Conservation (phyloP, 306 rosid genomes). For the Herpetospermum pedunculosum region DNA sequence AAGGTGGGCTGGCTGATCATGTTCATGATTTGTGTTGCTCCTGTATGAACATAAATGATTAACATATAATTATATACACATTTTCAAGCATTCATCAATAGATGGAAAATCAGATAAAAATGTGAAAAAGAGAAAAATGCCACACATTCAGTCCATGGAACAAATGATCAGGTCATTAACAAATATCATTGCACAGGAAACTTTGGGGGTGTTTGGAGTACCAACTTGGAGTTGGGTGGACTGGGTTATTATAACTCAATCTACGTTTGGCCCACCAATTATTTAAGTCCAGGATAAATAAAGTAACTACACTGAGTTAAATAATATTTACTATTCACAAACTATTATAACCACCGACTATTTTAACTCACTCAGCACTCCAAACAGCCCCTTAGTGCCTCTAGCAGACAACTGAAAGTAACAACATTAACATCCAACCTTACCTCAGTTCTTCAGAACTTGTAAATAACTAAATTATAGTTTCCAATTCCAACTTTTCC, state of each 20-base stretch:
- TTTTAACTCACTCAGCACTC: no score
- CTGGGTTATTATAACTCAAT: no score
- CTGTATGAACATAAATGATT: conserved; percentile 19
- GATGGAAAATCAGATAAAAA: not conserved
- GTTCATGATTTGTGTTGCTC: conserved; percentile 98
- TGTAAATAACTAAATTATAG: not conserved
- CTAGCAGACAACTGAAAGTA: not conserved
- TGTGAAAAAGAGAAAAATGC: not conserved
- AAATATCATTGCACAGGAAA: not conserved
- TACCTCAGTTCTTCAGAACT: not conserved
- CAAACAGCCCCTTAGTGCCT: no score
- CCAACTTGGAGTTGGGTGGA: no score
- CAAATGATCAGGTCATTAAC: not conserved
- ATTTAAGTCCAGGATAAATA: no score
- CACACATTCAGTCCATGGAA: not conserved
- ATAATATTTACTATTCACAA: no score
- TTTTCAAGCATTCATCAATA: conserved; percentile 12
- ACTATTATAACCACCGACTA: no score
- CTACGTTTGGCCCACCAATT: no score
- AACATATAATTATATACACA: not conserved
- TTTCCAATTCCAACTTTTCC: not conserved
- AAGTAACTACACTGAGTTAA: no score
- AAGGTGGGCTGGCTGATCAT: conserved; percentile 94
- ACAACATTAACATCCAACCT: not conserved
- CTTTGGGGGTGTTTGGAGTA: no score